phyloP scores from a whole-genome alignment of 2,329 filamentous ascomycete species.

The Neonectria coccinea region DNA sequence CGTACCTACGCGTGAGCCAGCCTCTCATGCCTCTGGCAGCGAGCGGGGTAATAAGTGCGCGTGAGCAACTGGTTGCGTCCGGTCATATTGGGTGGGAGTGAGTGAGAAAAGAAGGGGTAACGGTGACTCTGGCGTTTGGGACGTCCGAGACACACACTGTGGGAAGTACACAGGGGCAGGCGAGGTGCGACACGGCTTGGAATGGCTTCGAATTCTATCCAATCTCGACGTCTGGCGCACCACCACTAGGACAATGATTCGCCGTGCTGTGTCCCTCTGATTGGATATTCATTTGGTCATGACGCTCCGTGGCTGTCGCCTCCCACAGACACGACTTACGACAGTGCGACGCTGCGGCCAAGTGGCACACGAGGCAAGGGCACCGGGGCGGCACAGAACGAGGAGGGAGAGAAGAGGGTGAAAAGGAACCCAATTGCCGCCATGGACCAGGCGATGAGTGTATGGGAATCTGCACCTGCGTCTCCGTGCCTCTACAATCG shows the following conservation, averaged over 20 bases:
- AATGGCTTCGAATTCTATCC: neutral
- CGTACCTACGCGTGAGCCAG: slow-evolving; percentile 8
- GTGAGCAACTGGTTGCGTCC: slow-evolving; percentile 32
- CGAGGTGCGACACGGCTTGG: neutral
- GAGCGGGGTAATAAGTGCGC: slow-evolving; percentile 46
- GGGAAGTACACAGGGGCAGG: neutral
- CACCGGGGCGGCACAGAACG: neutral
- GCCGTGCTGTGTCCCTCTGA: neutral
- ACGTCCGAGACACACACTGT: slow-evolving; percentile 2
- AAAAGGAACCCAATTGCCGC: neutral
- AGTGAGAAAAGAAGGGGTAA: neutral
- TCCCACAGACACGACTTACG: neutral
- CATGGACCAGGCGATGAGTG: neutral
- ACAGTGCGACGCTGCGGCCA: slow-evolving; percentile 4
- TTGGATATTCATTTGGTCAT: neutral
- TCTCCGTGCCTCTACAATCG: neutral
- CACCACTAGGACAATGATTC: neutral
- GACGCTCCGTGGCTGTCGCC: neutral
- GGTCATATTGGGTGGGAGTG: neutral
- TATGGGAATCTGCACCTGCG: neutral
- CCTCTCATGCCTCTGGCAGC: slow-evolving; percentile 27
- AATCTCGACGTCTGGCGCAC: slow-evolving; percentile 7
- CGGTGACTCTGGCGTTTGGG: neutral
- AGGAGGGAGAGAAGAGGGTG: neutral
- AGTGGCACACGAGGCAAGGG: slow-evolving; percentile 6